Conservation (phyloP, 768 basidiomycete genomes). For the Cystobasidium ongulense region DNA sequence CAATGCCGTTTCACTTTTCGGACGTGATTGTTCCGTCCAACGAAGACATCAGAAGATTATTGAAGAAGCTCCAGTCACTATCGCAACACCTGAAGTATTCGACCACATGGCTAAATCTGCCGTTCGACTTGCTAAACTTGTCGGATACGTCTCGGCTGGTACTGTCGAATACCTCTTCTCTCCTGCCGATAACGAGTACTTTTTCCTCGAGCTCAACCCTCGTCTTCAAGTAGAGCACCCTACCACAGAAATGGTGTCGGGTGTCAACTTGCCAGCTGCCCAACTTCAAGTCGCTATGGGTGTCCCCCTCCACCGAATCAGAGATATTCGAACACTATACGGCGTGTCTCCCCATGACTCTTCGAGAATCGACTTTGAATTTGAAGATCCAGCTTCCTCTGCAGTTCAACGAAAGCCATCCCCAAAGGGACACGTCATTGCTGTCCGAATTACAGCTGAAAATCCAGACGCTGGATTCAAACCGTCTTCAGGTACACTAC, state of each 20-base stretch:
- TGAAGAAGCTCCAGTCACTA: constrained; percentile 97
- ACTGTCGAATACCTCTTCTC: constrained; percentile 79
- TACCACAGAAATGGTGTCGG: constrained; percentile 99
- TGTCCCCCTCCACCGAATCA: constrained; percentile 85
- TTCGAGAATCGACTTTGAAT: constrained; percentile 94
- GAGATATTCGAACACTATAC: constrained; percentile 90
- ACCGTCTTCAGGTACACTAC: constrained; percentile 80
- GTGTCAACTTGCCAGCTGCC: constrained; percentile 93
- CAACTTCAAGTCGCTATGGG: constrained; percentile 98
- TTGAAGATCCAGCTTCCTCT: constrained; percentile 76
- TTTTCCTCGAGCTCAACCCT: constrained; percentile 96
- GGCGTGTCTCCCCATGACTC: constrained; percentile 81
- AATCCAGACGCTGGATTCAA: constrained; percentile 99
- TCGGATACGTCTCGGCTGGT: constrained; percentile 97
- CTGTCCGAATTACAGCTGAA: constrained; percentile 97
- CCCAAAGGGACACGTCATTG: constrained; percentile 97
- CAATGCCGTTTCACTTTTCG: constrained; percentile 96
- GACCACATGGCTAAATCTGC: constrained; percentile 98
- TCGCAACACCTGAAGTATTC: constrained; percentile 81
- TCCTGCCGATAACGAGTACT: constrained; percentile 84
- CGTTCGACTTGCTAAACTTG: constrained; percentile 96
- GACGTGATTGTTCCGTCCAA: constrained; percentile 98
- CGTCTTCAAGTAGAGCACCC: constrained; percentile 99
- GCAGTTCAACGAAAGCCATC: constrained; percentile 86
- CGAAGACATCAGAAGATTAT: constrained; percentile 99